Percentiles rank a stretch among this genome's conserved stretches.
Evolutionary conservation across 805 yeast species (phyloP).

Genomic region (Candida krabiensis): DNA sequence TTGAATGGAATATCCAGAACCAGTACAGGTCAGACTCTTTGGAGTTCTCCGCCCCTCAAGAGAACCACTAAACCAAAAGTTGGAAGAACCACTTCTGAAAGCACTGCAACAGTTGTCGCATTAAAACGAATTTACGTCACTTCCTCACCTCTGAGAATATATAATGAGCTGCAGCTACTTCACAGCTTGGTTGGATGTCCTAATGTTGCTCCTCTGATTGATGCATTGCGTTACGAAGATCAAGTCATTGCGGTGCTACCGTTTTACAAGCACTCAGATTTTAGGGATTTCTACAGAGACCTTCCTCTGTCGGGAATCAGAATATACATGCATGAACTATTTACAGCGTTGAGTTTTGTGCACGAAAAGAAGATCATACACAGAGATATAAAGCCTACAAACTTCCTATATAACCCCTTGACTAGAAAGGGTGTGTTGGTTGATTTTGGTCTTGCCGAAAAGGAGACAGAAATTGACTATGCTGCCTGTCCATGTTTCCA

Average conservation of each 20-base stretch:
- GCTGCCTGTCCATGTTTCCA: conserved; percentile 57
- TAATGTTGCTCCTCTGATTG: conserved; percentile 84
- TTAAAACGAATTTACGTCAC: conserved; percentile 92
- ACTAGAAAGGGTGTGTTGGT: conserved; percentile 77
- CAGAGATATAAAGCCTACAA: conserved; percentile 83
- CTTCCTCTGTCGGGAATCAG: conserved; percentile 78
- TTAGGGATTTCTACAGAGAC: conserved; percentile 81
- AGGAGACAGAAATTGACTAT: conserved; percentile 35
- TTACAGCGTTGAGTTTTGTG: conserved; percentile 73
- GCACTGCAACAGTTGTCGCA: conserved; percentile 57
- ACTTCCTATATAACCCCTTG: conserved; percentile 67
- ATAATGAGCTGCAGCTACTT: conserved; percentile 79
- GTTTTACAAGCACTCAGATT: conserved; percentile 86
- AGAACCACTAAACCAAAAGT: conserved; percentile 9
- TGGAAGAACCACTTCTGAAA: conserved; percentile 22
- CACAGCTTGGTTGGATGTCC: conserved; percentile 66
- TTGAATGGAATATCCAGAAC: conserved; percentile 22
- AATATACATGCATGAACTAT: conserved; percentile 73
- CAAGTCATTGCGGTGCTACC: conserved; percentile 94
- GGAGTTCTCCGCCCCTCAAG: conserved; percentile 32
- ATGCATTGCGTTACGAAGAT: conserved; percentile 83
- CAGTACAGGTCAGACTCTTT: conserved; percentile 24
- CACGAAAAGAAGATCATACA: conserved; percentile 83
- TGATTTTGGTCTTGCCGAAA: conserved; percentile 91
- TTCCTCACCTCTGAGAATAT: conserved; percentile 88